Conservation (phyloP, 225 moss, liverwort and hornwort genomes). For the Marchantia paleacea region DNA sequence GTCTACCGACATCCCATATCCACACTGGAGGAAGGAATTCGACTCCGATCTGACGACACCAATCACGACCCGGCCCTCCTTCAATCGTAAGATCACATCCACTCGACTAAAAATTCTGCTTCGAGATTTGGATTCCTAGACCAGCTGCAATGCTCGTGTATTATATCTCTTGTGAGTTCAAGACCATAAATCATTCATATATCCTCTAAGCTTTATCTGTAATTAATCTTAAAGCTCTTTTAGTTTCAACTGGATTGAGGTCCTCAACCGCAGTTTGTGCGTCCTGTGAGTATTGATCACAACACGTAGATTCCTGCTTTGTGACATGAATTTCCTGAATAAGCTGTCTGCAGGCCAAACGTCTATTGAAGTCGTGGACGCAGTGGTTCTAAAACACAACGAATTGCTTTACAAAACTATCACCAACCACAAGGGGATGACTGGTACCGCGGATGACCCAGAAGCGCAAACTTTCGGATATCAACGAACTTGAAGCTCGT, state of each 20-base stretch:
- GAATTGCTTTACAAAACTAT: conserved; percentile 41
- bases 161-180: too few species aligned
- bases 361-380: conserved; percentile 28
- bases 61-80: not conserved
- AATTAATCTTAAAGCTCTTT: too few species aligned
- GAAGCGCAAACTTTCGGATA: not conserved
- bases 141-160: too few species aligned
- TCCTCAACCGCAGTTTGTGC: too few species aligned
- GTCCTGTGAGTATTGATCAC: too few species aligned
- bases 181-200: too few species aligned
- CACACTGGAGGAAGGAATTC: not conserved
- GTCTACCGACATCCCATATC: not conserved
- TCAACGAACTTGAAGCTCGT: not conserved
- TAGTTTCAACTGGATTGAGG: too few species aligned
- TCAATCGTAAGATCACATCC: conserved; percentile 11
- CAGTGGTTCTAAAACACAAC: conserved; percentile 33
- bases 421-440: conserved; percentile 22
- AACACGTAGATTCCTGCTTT: too few species aligned
- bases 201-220: too few species aligned
- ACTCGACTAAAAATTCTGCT: too few species aligned
- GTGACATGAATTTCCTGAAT: too few species aligned
- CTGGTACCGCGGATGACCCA: not conserved
- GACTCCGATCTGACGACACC: conserved; percentile 2
- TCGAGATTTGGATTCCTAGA: too few species aligned
- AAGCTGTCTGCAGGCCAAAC: conserved; percentile 22